Evolutionary conservation across 331 rosid species (phyloP), one percentile per base, ranked within the genome.

Genomic region (Malus hybrid): DNA sequence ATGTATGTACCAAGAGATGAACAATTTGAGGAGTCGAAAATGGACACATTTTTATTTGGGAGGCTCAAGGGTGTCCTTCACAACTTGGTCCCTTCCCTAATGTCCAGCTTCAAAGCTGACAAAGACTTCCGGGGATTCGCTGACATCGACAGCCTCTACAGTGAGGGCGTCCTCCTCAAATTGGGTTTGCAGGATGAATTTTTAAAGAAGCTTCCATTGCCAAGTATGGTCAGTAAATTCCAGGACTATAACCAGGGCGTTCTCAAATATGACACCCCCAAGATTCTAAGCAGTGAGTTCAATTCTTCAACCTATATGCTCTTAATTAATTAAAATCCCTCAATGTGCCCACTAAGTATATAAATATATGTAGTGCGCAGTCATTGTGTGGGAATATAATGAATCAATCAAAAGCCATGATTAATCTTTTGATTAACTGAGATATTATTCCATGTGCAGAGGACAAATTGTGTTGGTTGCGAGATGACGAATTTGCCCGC

Each of bases 401-500:
- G 14, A 71, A 71, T 36, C 14, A 33, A 71, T 36, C 32, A 59
- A 7, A 57, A 22, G 15, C 5, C 39, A 22, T 20, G 68, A 59
- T 36, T 22, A 31, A n/a, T 10, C 20, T 20, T 19, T 57, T 20
- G 3, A n/a, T 57, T 39, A 10, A 39, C 60, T 39, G 62, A 73
- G 29, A 66, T 4, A 24, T 57, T 15, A 52, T 74, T 68, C n/a
- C 48, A 18, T 55, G 55, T 85, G 85, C 82, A 93, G 98, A 92
- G 93, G 99, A 94, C 84, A 94, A 84, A 82, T 89, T 88, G 63
- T 90, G 96, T 1, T 94, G 99, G 99, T 62, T 92, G 77, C 73
- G 99, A 84, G 99, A 94, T 59, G 99, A 94, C 67, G 99, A 94
- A 87, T 94, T 94, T 77, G 99, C 80, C 22, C 93, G 99, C 2